Conservation (phyloP, 768 basidiomycete genomes). For the Krasilnikovozyma curviuscula region DNA sequence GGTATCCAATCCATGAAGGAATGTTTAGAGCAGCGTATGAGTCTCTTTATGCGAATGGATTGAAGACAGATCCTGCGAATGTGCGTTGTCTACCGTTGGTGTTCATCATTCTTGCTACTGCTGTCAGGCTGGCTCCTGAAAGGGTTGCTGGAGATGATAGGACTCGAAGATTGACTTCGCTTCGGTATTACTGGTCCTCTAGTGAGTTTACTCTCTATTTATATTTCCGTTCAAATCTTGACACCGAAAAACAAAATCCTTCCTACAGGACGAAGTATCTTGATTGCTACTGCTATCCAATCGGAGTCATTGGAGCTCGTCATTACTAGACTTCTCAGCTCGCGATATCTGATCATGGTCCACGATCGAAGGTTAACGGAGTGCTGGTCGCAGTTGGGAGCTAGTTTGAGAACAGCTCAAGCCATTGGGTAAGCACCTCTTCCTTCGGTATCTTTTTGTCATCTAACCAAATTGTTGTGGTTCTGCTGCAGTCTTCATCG, state of each 20-base stretch:
- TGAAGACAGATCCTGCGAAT: slow-evolving; percentile 36
- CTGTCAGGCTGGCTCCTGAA: slow-evolving; percentile 69
- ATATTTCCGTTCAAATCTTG: slow-evolving; percentile 11
- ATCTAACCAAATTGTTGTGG: too few species aligned
- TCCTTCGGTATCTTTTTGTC: too few species aligned
- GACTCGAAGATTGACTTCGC: slow-evolving; percentile 52
- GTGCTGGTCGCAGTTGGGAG: slow-evolving; percentile 89
- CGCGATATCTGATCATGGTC: slow-evolving; percentile 38
- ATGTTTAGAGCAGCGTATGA: slow-evolving; percentile 40
- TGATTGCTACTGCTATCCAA: slow-evolving; percentile 83
- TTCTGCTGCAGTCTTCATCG: slow-evolving; percentile 79
- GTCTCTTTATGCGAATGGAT: slow-evolving; percentile 10
- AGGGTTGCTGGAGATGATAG: slow-evolving; percentile 61
- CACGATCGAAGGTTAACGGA: slow-evolving; percentile 33
- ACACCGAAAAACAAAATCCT: background rate
- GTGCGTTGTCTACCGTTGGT: slow-evolving; percentile 75
- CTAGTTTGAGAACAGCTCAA: slow-evolving; percentile 78
- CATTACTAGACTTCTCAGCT: slow-evolving; percentile 67
- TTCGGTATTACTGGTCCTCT: slow-evolving; percentile 94
- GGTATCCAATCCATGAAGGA: slow-evolving; percentile 72
- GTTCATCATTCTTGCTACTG: slow-evolving; percentile 77
- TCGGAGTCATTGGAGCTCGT: slow-evolving; percentile 82
- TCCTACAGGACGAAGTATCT: slow-evolving; percentile 60
- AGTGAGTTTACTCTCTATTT: slow-evolving; percentile 25
- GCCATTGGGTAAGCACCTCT: too few species aligned